phyloP scores from a whole-genome alignment of 192 early-diverging fungal genomes.

The Coemansia sp. region DNA sequence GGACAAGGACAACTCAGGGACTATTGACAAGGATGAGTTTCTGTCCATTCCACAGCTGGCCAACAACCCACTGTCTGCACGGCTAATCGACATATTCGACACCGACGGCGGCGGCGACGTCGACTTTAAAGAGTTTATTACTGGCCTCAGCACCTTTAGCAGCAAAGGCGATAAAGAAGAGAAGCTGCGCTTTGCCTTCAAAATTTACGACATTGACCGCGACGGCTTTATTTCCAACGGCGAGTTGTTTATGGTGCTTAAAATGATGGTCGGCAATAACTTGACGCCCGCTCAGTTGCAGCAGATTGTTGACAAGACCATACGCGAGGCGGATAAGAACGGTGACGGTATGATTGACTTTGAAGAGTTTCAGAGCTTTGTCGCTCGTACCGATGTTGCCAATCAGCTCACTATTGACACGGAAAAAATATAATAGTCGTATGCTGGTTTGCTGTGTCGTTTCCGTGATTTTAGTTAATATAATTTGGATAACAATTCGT shows the following conservation, averaged over 20 bases:
- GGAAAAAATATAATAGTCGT: constrained; percentile 30
- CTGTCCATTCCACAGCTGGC: constrained; percentile 95
- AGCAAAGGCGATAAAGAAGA: constrained; percentile 92
- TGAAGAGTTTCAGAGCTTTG: constrained; percentile 92
- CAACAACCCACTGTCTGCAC: constrained; percentile 93
- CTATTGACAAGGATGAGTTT: constrained; percentile 98
- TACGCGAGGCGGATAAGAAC: constrained; percentile 96
- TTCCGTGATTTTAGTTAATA: too few relatives aligned
- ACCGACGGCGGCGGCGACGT: constrained; percentile 97
- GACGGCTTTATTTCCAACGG: constrained; percentile 99
- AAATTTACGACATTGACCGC: constrained; percentile 98
- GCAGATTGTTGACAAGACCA: constrained; percentile 99
- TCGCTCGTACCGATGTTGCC: constrained; percentile 95
- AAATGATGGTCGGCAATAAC: constrained; percentile 99
- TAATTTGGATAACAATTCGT: too few relatives aligned
- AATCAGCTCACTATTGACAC: constrained; percentile 91
- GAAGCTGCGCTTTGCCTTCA: constrained; percentile 96
- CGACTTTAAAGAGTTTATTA: constrained; percentile 98
- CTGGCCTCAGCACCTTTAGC: constrained; percentile 90
- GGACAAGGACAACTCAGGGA: constrained; percentile 95
- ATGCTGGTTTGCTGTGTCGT: too few relatives aligned
- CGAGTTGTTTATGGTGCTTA: constrained; percentile 95
- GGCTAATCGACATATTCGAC: constrained; percentile 97
- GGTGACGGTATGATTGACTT: constrained; percentile 95
- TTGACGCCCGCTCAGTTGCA: constrained; percentile 95